Evolutionary conservation across 225 moss, liverwort and hornwort species (phyloP), one percentile per base, ranked within the genome.

Genomic region (Ulota crispa): DNA sequence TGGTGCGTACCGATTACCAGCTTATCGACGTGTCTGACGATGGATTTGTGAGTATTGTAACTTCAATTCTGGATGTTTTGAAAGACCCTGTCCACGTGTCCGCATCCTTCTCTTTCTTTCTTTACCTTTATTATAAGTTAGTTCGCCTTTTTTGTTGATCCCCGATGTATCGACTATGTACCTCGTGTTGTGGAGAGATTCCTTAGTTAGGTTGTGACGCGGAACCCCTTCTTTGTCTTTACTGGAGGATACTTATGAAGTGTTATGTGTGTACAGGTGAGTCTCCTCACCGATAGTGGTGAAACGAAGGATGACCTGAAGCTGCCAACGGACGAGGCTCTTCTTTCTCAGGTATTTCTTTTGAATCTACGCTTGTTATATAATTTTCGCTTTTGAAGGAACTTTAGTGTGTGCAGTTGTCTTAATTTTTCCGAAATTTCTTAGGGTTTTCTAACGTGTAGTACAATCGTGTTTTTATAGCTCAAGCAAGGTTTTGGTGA

Each of bases 1-100:
- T 97, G 24, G 90, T 90, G 37, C 97, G 97, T 34, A 95, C 95
- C 4, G 97, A 97, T 72, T 97, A 92, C 70, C 97, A 97, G 92
- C 90, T 97, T 9, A 93, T 97, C 26, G 97, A 97, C 67, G 86
- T 95, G 19, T 95, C 95, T 0, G 97, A 97, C 81, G 97, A 97
- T 81, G 97, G 97, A 94, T 97, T 97, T 54, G 97, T 97, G 76
- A 97, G 97, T 85, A 10, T 1, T 8, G 34, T 0, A 4, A 12
- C 1, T 8, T 6, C 0, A 3, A 8, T 18, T 19, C 8, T 8
- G 1, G 1, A 21, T 13, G 5, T 1, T 1, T 0, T 6, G 8
- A 0, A 2, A 19, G 0, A 0, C 0, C 1, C 32, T 19, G 14
- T 39, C 30, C 53, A 45, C 24, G 20, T 50, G 5, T n/a, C 0